A percentile compares a stretch with the other conserved stretches of the same genome.
phyloP scores from a whole-genome alignment of 2,329 filamentous ascomycete species.

The Huntiella savannae region DNA sequence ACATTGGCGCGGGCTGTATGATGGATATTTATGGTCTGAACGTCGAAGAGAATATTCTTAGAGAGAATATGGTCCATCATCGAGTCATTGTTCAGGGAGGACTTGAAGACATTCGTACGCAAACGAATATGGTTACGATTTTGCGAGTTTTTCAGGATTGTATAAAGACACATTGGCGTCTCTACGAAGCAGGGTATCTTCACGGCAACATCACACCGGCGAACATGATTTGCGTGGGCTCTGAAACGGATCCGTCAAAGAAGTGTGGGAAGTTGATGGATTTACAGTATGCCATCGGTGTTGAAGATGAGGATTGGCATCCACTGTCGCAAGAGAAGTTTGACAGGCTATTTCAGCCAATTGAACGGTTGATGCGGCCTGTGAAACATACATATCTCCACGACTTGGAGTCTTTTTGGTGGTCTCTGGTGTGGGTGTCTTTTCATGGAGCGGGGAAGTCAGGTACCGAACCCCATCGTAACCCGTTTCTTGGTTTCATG shows the following conservation, averaged over 20 bases:
- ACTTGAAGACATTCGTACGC: background rate
- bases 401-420: background rate
- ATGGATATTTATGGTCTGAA: too few species aligned
- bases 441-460: background rate
- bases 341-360: background rate
- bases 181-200: background rate
- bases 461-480: rapidly evolving
- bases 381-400: background rate
- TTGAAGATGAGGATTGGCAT: too few species aligned
- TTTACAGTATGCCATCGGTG: background rate
- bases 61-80: background rate
- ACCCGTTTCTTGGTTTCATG: too few species aligned
- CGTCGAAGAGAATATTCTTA: too few species aligned
- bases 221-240: background rate
- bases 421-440: background rate
- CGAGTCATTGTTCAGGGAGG: background rate
- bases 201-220: background rate
- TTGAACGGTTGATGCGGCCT: background rate
- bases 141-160: background rate
- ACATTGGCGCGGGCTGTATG: background rate
- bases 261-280: too few species aligned
- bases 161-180: background rate
- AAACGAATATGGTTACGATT: background rate
- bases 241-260: background rate
- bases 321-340: too few species aligned